phyloP scores from a whole-genome alignment of 208 protist genomes.

The Leishmania tarentolae region DNA sequence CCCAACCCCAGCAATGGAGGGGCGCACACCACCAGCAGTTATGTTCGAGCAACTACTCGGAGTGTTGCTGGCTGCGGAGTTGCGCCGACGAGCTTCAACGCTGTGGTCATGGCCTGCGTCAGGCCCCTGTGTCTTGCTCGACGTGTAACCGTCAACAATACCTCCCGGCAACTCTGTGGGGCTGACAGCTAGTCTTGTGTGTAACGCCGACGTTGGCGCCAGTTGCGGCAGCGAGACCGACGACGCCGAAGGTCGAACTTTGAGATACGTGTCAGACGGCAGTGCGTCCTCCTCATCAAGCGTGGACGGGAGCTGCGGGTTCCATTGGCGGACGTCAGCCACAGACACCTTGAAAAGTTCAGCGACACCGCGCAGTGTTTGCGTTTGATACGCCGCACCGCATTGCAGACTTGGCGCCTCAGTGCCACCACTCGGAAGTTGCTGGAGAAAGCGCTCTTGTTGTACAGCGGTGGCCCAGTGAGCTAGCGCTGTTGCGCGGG shows the following conservation, averaged over 20 bases:
- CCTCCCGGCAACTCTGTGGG: neutral
- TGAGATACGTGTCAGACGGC: conserved; percentile 61
- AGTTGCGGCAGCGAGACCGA: neutral
- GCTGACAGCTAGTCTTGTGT: neutral
- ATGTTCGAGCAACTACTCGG: neutral
- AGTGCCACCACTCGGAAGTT: neutral
- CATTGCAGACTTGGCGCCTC: neutral
- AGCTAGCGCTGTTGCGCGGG: conserved; percentile 54
- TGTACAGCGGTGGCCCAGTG: conserved; percentile 32
- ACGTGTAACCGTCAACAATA: neutral
- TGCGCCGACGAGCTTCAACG: neutral
- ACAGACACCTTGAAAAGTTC: conserved; percentile 23
- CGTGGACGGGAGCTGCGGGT: conserved; percentile 49
- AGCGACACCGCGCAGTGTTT: conserved; percentile 29
- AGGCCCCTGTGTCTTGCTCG: neutral
- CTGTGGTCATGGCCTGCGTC: neutral
- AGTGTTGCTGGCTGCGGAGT: neutral
- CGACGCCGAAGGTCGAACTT: conserved; percentile 22
- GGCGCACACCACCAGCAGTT: neutral
- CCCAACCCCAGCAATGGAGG: neutral
- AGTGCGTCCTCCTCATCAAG: conserved; percentile 28
- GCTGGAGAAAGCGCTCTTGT: neutral
- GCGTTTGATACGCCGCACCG: neutral
- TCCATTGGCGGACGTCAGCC: conserved; percentile 43
- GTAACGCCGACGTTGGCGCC: neutral